A percentile compares a stretch with the other conserved stretches of the same genome.
phyloP scores from a whole-genome alignment of 257 asterid genomes.

The Gardenia jasminoides region DNA sequence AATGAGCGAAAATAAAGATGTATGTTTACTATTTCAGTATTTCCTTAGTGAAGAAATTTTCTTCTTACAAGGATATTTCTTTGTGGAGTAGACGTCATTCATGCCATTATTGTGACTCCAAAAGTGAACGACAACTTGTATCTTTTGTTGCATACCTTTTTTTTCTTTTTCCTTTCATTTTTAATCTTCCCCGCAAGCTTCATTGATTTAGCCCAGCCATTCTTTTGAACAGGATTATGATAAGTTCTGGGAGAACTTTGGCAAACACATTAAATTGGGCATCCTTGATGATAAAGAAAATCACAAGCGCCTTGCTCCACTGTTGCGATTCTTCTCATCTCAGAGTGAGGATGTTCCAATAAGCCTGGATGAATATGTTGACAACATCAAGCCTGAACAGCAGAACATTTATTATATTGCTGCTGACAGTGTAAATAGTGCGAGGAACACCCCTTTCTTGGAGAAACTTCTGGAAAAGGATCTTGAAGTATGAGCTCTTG shows the following conservation, averaged over 20 bases:
- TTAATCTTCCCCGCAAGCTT: no score
- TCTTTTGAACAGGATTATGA: conserved; percentile 66
- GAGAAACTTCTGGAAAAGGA: conserved; percentile 90
- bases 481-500: conserved; percentile 59
- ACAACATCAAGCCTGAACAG: conserved; percentile 91
- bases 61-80: neutral
- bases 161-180: conserved; percentile 1
- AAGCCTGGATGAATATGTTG: conserved; percentile 93
- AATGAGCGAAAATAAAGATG: conserved; percentile 80
- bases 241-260: conserved; percentile 86
- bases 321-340: conserved; percentile 85
- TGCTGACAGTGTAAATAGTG: conserved; percentile 85
- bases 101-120: neutral
- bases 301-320: conserved; percentile 96
- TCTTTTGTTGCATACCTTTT: neutral
- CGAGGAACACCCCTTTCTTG: conserved; percentile 90
- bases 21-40: conserved; percentile 19
- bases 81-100: neutral
- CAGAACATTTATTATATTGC: conserved; percentile 86
- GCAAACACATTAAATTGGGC: conserved; percentile 86
- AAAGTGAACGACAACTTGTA: neutral
- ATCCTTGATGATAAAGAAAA: conserved; percentile 97
- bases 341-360: conserved; percentile 80
- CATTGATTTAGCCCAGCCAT: conserved; percentile 10
- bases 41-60: neutral